Evolutionary conservation across 2,329 filamentous ascomycete species (phyloP), one percentile per base, ranked within the genome.

Genomic region (Sporothrix pallida): DNA sequence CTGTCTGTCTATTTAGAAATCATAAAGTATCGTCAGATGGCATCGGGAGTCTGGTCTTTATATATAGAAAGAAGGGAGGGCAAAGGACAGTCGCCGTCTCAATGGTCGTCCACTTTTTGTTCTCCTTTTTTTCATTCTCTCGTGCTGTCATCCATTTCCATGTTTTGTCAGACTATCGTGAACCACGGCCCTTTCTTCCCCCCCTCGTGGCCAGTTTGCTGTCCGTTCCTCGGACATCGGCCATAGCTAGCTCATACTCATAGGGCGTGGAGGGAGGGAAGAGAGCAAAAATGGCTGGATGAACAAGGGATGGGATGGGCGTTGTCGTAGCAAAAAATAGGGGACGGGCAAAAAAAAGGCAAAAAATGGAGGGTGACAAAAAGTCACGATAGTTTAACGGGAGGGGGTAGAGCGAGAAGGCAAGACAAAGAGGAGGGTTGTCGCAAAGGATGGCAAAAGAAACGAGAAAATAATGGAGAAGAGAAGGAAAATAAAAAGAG

Each of bases 171-270:
- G 46, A 50, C 56, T 42, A 72, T 72, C 58, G 58, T 65, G 58
- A 65, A 50, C 44, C 26, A 26, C 46, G 13, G n/a, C 23, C 26
- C 48, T 37, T 31, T 37, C n/a, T 42, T 50, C n/a, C 48, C 17
- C 23, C 48, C n/a, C 17, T 50, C n/a, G n/a, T 23, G 44, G 42
- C 48, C 31, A 37, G 31, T 37, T 37, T 37, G 31, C 4, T 52
- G 23, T 72, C 71, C 71, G 71, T 69, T 68, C 42, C 42, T 69
- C 71, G 71, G 71, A 69, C 68, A 50, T 37, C 69, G 37, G 62
- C 13, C n/a, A 6, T 69, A 7, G 23, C 65, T 68, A 42, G 48
- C 31, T n/a, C 48, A 56, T 56, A 48, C 37, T 44, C 42, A 67
- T 17, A 67, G 62, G 62, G 62, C 62, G 62, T 67, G 20, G 8